phyloP scores from a whole-genome alignment of 2,329 filamentous ascomycete species.

The Coniochaeta prunicola region DNA sequence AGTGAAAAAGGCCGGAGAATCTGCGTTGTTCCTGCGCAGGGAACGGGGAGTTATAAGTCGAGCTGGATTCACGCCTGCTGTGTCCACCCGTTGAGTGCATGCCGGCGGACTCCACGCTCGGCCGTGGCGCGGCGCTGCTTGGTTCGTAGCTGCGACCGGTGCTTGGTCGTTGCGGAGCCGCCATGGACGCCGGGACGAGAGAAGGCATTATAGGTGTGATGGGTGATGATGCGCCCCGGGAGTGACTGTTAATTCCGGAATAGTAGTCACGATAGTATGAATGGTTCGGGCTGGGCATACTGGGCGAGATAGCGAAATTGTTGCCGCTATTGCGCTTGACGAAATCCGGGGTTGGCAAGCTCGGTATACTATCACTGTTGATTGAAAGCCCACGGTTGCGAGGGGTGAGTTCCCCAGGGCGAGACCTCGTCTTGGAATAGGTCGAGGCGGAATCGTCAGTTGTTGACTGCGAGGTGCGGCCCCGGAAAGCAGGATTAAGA shows the following conservation, averaged over 20 bases:
- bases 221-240: slow-evolving; percentile 51
- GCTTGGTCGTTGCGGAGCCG: slow-evolving; percentile 41
- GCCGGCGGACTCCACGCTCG: slow-evolving; percentile 42
- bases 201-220: slow-evolving; percentile 45
- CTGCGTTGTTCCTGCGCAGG: slow-evolving; percentile 41
- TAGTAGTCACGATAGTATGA: slow-evolving; percentile 52
- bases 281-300: slow-evolving; percentile 42
- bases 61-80: slow-evolving; percentile 45
- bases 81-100: slow-evolving; percentile 23
- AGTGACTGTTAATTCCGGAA: slow-evolving; percentile 34
- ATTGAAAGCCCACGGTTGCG: slow-evolving; percentile 53
- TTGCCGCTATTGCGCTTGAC: slow-evolving; percentile 58
- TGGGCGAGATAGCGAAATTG: slow-evolving; percentile 56
- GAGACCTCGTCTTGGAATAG: slow-evolving; percentile 35
- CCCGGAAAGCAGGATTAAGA: slow-evolving; percentile 65
- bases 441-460: slow-evolving; percentile 46
- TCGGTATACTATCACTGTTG: slow-evolving; percentile 56
- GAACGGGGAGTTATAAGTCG: slow-evolving; percentile 44
- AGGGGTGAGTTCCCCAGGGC: slow-evolving; percentile 40
- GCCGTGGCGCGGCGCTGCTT: slow-evolving; percentile 35
- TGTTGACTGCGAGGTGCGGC: slow-evolving; percentile 49
- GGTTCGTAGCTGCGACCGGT: slow-evolving; percentile 52
- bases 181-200: slow-evolving; percentile 38
- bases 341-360: slow-evolving; percentile 59
- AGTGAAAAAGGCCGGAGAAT: slow-evolving; percentile 76